Base-by-base conservation (phyloP, 257 asterid genomes). In the Solanum commersonii region DNA sequence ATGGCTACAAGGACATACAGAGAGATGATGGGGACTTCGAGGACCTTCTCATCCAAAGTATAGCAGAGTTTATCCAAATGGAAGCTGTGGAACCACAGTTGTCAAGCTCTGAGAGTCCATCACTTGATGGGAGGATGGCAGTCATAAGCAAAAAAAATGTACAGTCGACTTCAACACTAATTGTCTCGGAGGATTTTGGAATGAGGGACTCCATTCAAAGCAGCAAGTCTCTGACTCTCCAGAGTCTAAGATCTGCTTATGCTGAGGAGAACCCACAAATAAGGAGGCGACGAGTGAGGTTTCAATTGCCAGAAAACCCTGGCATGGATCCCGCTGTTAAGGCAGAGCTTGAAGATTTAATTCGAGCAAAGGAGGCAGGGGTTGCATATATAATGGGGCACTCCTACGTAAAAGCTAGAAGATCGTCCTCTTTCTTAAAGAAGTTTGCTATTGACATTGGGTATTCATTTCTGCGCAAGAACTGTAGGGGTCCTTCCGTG, bases 1-100 rank as follows among this genome's bases (percentile, higher is more conserved):
- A 91, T 72, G 96, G 96, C 8, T 94, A 94, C 88, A 93, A 87
- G 81, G 95, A 94, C 65, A 15, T 88, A 5, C 91, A 89, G 9
- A 88, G 84, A 83, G 94, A 93, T 42, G 89, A 91, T 56, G 89
- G 85, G 31, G 88, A 92, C 81, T 93, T 93, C 5, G 95, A 93
- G 68, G 84, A 90, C 87, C 89, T 88, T 59, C 89, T 93, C 37
- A 89, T 93, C 38, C 91, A 83, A 78, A 88, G 90, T 56, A 87
- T 93, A 40, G 87, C 88, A 1, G 88, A 92, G 70, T 92, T 92
- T 60, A 90, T 93, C 33, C 87, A 90, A 63, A 86, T 87, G 49
- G 91, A 92, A 59, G 87, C 65, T 14, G 86, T 73, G 49, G 83
- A 71, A 68, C 63, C 88, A 46, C 79, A 86, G 52, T 35, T 40